These are phyloP conservation scores for Cocos nucifera DNA, from an alignment of 176 grass and related monocot species.

Conservation along the genomic window DNA sequence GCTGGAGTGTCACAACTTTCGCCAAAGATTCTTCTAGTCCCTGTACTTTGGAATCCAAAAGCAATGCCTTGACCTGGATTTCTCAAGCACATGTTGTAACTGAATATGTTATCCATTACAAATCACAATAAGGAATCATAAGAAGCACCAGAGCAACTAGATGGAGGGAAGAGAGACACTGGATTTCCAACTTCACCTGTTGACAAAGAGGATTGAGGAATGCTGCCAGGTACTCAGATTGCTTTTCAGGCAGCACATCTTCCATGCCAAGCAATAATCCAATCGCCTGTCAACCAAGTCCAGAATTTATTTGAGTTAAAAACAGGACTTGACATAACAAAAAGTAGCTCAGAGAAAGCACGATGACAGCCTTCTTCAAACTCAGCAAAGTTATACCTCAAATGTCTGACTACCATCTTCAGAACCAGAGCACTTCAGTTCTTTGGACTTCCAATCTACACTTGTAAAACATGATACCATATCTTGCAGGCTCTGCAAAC, in stretches of 20 bases:
- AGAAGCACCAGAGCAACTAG: background rate
- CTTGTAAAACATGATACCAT: slow-evolving; percentile 50
- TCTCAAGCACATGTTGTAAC: background rate
- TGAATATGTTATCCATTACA: slow-evolving; percentile 14
- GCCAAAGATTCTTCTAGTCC: slow-evolving; percentile 55
- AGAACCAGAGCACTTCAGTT: slow-evolving; percentile 49
- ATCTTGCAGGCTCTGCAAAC: slow-evolving; percentile 67
- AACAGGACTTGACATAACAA: too few species aligned
- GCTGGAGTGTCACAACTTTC: slow-evolving; percentile 46
- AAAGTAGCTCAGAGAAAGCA: background rate
- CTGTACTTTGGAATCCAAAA: slow-evolving; percentile 60
- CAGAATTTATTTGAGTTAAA: background rate
- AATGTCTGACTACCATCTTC: slow-evolving; percentile 97
- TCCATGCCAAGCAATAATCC: slow-evolving; percentile 91
- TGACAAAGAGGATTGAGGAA: slow-evolving; percentile 76
- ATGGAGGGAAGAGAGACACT: background rate
- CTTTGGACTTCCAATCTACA: slow-evolving; percentile 47
- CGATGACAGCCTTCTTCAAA: slow-evolving; percentile 2
- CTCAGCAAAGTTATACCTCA: slow-evolving; percentile 46
- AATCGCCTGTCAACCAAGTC: slow-evolving; percentile 49
- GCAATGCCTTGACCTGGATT: slow-evolving; percentile 59
- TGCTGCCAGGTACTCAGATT: slow-evolving; percentile 65
- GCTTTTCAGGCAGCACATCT: slow-evolving; percentile 74
- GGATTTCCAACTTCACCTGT: slow-evolving; percentile 40
- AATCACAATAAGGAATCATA: slow-evolving; percentile 7